Conservation (phyloP, 2,329 filamentous ascomycete species). For the Clarireedia paspali region DNA sequence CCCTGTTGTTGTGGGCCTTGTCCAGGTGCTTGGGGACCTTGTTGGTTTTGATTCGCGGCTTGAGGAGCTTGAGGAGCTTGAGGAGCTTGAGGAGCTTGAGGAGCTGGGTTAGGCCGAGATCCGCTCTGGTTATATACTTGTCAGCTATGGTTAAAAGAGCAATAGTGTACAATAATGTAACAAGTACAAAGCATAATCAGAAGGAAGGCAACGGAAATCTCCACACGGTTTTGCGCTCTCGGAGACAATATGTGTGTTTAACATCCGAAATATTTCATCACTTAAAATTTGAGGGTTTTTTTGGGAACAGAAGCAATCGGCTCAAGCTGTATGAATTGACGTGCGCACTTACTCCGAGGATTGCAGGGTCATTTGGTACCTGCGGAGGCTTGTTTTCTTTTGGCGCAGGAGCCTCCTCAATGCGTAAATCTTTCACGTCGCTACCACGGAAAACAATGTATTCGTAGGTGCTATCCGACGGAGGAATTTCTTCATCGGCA, state of each 20-base stretch:
- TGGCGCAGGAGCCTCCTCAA: constrained; percentile 72
- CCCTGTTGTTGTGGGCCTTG: constrained; percentile 15
- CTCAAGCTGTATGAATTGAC: constrained; percentile 6
- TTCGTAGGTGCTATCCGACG: constrained; percentile 87
- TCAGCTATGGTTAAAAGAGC: constrained; percentile 9
- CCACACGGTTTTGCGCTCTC: constrained; percentile 94
- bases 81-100: constrained; percentile 14
- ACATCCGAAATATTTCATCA: constrained; percentile 99
- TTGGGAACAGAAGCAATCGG: not conserved
- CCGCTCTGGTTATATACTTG: constrained; percentile 33
- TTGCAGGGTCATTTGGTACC: constrained; percentile 90
- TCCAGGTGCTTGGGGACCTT: constrained; percentile 11
- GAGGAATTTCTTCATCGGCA: constrained; percentile 72
- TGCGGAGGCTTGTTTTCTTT: constrained; percentile 69
- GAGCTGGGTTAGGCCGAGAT: constrained; percentile 25
- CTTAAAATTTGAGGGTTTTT: constrained; percentile 30
- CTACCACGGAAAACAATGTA: constrained; percentile 98
- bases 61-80: constrained; percentile 13
- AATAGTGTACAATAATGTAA: constrained; percentile 3
- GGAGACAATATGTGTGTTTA: constrained; percentile 75
- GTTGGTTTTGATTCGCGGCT: constrained; percentile 13
- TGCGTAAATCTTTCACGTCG: constrained; percentile 95
- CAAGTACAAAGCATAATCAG: constrained; percentile 51
- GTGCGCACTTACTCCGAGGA: constrained; percentile 77
- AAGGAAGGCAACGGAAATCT: constrained; percentile 99